Evolutionary conservation across 225 moss, liverwort and hornwort genomes (phyloP).

Genomic region (Marchantia paleacea): DNA sequence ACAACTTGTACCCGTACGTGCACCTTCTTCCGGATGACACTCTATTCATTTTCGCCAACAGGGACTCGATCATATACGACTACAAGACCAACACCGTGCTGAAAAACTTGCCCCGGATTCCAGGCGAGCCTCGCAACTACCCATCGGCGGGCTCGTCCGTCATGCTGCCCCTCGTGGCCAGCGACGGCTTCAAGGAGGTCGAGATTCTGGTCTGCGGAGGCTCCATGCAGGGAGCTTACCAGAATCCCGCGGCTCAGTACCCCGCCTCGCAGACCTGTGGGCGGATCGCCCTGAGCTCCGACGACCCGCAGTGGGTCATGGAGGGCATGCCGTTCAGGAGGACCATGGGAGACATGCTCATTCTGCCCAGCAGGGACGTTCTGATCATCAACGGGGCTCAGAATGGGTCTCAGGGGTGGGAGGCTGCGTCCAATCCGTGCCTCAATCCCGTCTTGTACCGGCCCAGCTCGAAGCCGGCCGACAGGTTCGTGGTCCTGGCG

Average conservation of each 20-base stretch:
- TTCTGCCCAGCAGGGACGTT: constrained; percentile 57
- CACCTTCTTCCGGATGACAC: constrained; percentile 57
- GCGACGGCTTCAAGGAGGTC: constrained; percentile 26
- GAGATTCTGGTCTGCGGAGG: constrained; percentile 80
- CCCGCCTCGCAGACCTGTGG: constrained; percentile 55
- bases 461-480: neutral
- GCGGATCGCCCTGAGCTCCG: constrained; percentile 33
- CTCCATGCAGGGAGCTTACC: constrained; percentile 43
- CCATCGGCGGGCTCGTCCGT: constrained; percentile 73
- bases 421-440: constrained; percentile 38
- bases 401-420: constrained; percentile 66
- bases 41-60: constrained; percentile 75
- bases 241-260: neutral
- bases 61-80: constrained; percentile 59
- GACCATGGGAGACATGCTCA: constrained; percentile 73
- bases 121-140: constrained; percentile 68
- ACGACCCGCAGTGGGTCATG: constrained; percentile 51
- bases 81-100: constrained; percentile 45
- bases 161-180: constrained; percentile 47
- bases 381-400: constrained; percentile 70
- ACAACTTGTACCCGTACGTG: constrained; percentile 72
- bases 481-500: constrained; percentile 39
- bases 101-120: constrained; percentile 36
- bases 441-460: constrained; percentile 48
- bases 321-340: constrained; percentile 67